phyloP scores from a whole-genome alignment of 495 filamentous ascomycete genomes.

The Rostrohypoxylon terebratum region DNA sequence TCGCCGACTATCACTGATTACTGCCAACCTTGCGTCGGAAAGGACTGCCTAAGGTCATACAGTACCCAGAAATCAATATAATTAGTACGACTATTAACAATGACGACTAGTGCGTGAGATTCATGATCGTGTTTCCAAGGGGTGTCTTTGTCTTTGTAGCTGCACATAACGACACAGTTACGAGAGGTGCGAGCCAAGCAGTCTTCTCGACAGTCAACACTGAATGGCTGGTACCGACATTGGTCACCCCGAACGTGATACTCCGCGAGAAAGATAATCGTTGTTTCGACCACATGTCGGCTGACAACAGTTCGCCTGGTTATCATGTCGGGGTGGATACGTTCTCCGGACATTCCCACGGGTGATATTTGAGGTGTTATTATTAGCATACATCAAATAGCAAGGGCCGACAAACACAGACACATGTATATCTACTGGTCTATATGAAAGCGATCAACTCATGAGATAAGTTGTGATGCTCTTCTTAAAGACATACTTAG shows the following conservation, averaged over 20 bases:
- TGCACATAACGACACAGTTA: not conserved
- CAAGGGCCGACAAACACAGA: not conserved
- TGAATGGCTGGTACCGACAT: not conserved
- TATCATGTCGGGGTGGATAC: not conserved
- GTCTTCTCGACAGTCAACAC: not conserved
- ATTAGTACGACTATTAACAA: not conserved
- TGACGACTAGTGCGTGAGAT: not conserved
- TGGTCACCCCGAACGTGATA: not conserved
- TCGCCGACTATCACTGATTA: not conserved
- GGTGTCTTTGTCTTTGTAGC: not conserved
- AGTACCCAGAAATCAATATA: not conserved
- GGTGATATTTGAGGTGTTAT: not conserved
- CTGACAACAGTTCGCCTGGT: not conserved
- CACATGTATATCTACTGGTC: not conserved
- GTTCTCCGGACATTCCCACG: not conserved
- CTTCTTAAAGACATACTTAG: constrained; percentile 1
- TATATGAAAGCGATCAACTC: not conserved
- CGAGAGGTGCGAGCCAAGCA: not conserved
- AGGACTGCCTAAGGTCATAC: not conserved
- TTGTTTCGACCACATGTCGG: not conserved
- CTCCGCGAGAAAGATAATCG: not conserved
- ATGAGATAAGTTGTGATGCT: not conserved
- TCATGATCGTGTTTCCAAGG: not conserved
- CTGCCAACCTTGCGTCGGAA: not conserved
- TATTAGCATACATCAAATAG: not conserved